phyloP scores from a whole-genome alignment of 441 rosid genomes.

The Macaranga tanarius region DNA sequence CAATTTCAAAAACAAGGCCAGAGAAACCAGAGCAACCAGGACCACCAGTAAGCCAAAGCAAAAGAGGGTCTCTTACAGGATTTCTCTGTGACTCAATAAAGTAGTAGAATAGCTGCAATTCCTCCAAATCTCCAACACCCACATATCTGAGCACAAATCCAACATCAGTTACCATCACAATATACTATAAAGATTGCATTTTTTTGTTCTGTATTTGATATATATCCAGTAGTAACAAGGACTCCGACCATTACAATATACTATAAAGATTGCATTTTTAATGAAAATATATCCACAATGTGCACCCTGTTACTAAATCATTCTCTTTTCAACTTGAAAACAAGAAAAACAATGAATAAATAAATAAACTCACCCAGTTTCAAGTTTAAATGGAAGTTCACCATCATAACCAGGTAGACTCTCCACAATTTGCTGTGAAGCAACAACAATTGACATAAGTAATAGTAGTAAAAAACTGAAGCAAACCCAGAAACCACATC shows the following conservation, averaged over 20 bases:
- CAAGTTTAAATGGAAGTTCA: constrained; percentile 11
- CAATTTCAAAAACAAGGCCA: constrained; percentile 27
- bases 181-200: too few species aligned
- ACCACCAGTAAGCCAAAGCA: constrained; percentile 34
- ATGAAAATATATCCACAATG: too few species aligned
- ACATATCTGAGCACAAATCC: not conserved
- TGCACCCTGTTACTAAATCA: too few species aligned
- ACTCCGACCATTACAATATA: too few species aligned
- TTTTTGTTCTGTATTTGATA: too few species aligned
- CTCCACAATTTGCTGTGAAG: constrained; percentile 21
- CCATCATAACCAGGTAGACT: constrained; percentile 13
- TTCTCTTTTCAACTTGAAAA: not conserved
- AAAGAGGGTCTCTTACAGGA: constrained; percentile 24
- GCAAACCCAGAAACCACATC: not conserved
- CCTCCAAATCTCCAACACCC: constrained; percentile 10
- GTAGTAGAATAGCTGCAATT: constrained; percentile 20
- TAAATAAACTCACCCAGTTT: constrained; percentile 14
- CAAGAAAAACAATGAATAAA: not conserved
- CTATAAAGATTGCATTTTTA: not conserved
- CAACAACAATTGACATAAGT: not conserved
- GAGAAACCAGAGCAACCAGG: constrained; percentile 29
- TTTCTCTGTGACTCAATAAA: constrained; percentile 26
- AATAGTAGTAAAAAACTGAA: not conserved
- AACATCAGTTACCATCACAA: not conserved
- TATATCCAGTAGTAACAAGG: too few species aligned